Conservation (phyloP, 306 rosid species). For the Sechiopsis laciniata region DNA sequence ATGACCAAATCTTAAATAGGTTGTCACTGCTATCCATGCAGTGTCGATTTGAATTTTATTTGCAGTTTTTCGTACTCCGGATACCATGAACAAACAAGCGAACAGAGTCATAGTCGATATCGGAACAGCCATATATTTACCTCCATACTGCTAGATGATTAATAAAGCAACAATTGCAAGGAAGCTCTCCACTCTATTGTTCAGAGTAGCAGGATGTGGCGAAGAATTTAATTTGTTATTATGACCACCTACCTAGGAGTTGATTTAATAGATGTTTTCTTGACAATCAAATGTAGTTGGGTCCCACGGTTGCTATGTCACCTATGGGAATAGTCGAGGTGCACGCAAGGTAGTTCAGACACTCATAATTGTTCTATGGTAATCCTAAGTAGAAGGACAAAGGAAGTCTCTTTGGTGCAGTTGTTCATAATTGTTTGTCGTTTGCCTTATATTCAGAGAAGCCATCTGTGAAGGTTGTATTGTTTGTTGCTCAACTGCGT, state of each 20-base stretch:
- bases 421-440: background rate
- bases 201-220: too few relatives aligned
- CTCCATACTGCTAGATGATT: background rate
- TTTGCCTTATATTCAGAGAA: background rate
- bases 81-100: background rate
- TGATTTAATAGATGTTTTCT: too few relatives aligned
- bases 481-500: slow-evolving; percentile 1
- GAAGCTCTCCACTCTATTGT: background rate
- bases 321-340: too few relatives aligned
- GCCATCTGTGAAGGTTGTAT: background rate
- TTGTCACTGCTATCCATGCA: background rate
- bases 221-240: too few relatives aligned
- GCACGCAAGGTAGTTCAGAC: too few relatives aligned
- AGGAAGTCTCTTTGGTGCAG: background rate
- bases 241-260: too few relatives aligned
- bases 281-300: too few relatives aligned
- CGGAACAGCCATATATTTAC: background rate
- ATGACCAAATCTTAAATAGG: background rate
- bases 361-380: too few relatives aligned
- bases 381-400: too few relatives aligned
- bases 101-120: background rate
- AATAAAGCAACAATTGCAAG: background rate
- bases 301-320: too few relatives aligned
- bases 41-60: background rate
- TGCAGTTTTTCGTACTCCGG: too few relatives aligned